Evolutionary conservation across 768 basidiomycete species (phyloP).

Genomic region (Roridomyces roridus): DNA sequence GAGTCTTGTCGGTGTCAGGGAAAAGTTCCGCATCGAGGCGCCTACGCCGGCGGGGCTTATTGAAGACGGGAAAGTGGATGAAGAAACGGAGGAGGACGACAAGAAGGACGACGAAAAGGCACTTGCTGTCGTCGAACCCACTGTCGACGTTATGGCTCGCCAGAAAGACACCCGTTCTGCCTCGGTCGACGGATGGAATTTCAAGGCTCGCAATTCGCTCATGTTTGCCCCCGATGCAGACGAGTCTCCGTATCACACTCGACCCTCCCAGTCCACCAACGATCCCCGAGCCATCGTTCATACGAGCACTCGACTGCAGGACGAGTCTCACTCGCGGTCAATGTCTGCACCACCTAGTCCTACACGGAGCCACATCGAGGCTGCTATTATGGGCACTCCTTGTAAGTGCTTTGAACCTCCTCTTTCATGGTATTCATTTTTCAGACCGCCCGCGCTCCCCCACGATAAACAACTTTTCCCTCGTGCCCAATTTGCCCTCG

Average conservation of each 20-base stretch:
- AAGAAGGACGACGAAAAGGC: constrained; percentile 28
- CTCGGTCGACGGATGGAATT: constrained; percentile 82
- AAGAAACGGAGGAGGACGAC: constrained; percentile 30
- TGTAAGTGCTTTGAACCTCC: constrained; percentile 59
- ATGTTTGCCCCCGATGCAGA: constrained; percentile 97
- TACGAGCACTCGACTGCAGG: constrained; percentile 80
- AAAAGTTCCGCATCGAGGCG: constrained; percentile 68
- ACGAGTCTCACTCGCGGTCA: constrained; percentile 51
- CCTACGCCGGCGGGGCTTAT: constrained; percentile 64
- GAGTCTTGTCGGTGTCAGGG: constrained; percentile 65
- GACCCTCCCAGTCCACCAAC: constrained; percentile 36
- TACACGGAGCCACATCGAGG: constrained; percentile 86
- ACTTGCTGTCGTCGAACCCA: constrained; percentile 6
- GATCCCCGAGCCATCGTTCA: constrained; percentile 76
- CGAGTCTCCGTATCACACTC: constrained; percentile 71
- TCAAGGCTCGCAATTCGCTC: constrained; percentile 90
- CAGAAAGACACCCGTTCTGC: constrained; percentile 75
- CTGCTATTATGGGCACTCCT: constrained; percentile 91
- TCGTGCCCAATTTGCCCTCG: constrained; percentile 87
- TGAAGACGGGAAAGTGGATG: constrained; percentile 37
- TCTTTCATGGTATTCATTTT: constrained; percentile 7
- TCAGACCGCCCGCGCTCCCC: constrained; percentile 71
- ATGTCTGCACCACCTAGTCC: constrained; percentile 82
- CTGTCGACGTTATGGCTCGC: constrained; percentile 81
- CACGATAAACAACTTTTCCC: constrained; percentile 62